A percentile compares a stretch with the other conserved stretches of the same genome.
phyloP scores from a whole-genome alignment of 1,139 yeast genomes.

The Pichia sp. region DNA sequence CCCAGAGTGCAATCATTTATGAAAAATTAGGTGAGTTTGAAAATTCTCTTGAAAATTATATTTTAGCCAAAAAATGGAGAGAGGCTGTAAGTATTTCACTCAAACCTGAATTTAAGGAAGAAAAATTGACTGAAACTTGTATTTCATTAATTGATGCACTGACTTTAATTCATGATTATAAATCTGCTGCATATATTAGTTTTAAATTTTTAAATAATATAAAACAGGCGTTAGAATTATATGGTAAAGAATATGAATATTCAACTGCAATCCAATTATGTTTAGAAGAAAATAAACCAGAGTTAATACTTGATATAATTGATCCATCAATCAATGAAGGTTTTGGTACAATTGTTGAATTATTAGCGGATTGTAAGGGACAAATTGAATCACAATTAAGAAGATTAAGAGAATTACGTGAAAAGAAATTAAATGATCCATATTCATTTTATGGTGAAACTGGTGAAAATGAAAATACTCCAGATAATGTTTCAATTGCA shows the following conservation, averaged over 20 bases:
- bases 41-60: conserved; percentile 64
- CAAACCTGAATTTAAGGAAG: conserved; percentile 33
- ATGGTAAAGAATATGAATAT: conserved; percentile 69
- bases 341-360: conserved; percentile 79
- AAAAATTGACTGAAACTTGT: conserved; percentile 39
- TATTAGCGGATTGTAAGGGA: conserved; percentile 83
- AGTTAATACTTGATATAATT: conserved; percentile 50
- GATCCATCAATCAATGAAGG: conserved; percentile 81
- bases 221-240: conserved; percentile 56
- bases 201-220: conserved; percentile 53
- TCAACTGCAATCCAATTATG: conserved; percentile 73
- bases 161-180: conserved; percentile 64
- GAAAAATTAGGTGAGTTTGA: conserved; percentile 57
- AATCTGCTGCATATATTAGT: conserved; percentile 80
- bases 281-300: conserved; percentile 34
- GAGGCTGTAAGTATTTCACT: conserved; percentile 67
- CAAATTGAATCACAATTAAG: conserved; percentile 79
- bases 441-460: conserved; percentile 67
- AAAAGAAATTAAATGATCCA: conserved; percentile 79
- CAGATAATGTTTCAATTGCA: conserved; percentile 92
- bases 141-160: conserved; percentile 54
- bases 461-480: conserved; percentile 62
- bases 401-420: conserved; percentile 77
- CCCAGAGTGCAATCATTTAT: conserved; percentile 71
- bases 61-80: conserved; percentile 71